Evolutionary conservation across 1,284 basidiomycete genomes (phyloP), one percentile per base, ranked within the genome.

Genomic region (Leccinum fuscescens): DNA sequence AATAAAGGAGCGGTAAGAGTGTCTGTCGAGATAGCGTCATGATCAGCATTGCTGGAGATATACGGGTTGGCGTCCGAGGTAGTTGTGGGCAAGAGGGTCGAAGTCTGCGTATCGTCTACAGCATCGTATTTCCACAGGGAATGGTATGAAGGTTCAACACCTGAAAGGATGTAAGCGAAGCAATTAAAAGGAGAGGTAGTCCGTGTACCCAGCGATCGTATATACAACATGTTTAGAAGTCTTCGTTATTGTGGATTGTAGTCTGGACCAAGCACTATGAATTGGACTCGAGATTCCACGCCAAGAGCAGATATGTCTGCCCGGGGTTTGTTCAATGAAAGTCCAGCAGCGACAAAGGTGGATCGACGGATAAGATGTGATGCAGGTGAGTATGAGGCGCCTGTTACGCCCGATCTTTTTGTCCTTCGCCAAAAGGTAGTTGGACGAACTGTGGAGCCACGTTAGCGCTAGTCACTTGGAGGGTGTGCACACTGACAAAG

Each of bases 351-450:
- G 62, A 90, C 80, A 66, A 87, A 90, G 1, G 88, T 89, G 4
- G 87, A 85, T 4, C 88, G 82, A 42, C 89, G 85, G 48, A 90
- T 80, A 60, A 88, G 80, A 68, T 88, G 84, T 0, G 82, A 83
- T 0, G 86, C 81, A 0, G 88, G 88, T 5, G 89, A 88, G 67
- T 88, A 89, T 0, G 83, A 84, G 6, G 86, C 81, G 2, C 78
- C 79, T 42, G 85, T 80, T 1, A 90, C 84, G 17, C 86, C 88
- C 20, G 86, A 88, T 11, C 84, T 82, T 46, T 75, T 80, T 3
- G 84, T 87, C 63, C 82, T 84, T 33, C 86, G 78, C 88, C 88
- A 90, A 70, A 90, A 90, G 0, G 88, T 86, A 2, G 83, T 88
- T 0, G 88, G 88, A 29, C 88, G 86, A 55, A 81, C 82, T 84